A percentile compares a stretch with the other conserved stretches of the same genome.
These are phyloP conservation scores for Calocera viscosa DNA, from an alignment of 768 basidiomycete genomes.

Conservation along the genomic window DNA sequence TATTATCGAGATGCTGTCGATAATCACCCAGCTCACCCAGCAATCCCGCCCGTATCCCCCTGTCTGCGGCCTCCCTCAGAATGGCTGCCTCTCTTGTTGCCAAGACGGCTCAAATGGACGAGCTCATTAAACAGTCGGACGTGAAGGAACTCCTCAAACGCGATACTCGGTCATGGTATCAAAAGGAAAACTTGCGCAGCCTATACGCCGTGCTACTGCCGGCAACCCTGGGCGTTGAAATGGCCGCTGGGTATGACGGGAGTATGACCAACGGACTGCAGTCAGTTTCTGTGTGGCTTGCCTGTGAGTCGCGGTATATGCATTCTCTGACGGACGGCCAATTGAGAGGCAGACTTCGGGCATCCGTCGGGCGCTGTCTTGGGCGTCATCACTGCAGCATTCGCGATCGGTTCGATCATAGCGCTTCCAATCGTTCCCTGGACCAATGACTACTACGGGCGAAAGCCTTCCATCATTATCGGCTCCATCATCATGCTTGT, in stretches of 20 bases:
- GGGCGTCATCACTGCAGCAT: slow-evolving; percentile 45
- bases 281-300: background rate
- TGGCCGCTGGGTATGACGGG: slow-evolving; percentile 40
- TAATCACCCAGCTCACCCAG: too few relatives aligned
- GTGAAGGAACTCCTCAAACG: slow-evolving; percentile 27
- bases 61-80: too few relatives aligned
- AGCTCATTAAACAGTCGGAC: background rate
- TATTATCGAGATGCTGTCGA: too few relatives aligned
- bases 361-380: slow-evolving; percentile 41
- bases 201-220: slow-evolving; percentile 48
- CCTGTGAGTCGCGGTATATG: background rate
- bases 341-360: slow-evolving; percentile 35
- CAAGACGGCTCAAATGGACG: background rate
- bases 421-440: slow-evolving; percentile 43
- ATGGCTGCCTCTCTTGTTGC: background rate
- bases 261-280: slow-evolving; percentile 3
- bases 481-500: slow-evolving; percentile 29
- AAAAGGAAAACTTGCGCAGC: slow-evolving; percentile 44
- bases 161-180: slow-evolving; percentile 49
- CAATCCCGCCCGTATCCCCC: too few relatives aligned
- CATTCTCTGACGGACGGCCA: background rate
- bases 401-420: slow-evolving; percentile 48
- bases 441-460: slow-evolving; percentile 41
- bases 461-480: slow-evolving; percentile 39
- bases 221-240: slow-evolving; percentile 49